Conservation (phyloP, 768 basidiomycete species). For the Amanita molliuscula region DNA sequence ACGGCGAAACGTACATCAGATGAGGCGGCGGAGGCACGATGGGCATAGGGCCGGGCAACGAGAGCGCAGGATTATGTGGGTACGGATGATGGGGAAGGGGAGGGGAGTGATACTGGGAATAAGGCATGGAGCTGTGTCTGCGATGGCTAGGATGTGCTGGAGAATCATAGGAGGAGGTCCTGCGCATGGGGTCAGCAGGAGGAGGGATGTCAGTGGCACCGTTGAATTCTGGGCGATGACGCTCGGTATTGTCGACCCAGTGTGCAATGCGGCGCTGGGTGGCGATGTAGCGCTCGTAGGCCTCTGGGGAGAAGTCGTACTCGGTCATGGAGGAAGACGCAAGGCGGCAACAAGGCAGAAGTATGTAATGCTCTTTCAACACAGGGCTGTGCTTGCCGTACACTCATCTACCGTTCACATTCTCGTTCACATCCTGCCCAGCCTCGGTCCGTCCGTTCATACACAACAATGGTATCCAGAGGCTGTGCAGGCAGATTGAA, state of each 20-base stretch:
- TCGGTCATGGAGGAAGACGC: constrained; percentile 33
- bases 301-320: constrained; percentile 52
- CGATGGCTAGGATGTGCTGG: constrained; percentile 4
- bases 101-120: constrained; percentile 5
- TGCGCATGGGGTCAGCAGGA: not conserved
- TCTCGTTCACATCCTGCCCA: constrained; percentile 3
- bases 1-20: constrained; percentile 1
- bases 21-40: not conserved
- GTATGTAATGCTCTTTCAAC: not conserved
- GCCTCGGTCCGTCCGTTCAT: constrained; percentile 11
- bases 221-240: constrained; percentile 20
- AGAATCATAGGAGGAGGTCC: not conserved
- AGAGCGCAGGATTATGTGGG: constrained; percentile 1
- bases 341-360: not conserved
- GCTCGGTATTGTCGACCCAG: constrained; percentile 41
- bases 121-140: constrained; percentile 4
- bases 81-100: not conserved
- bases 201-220: not conserved
- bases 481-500: constrained; percentile 1
- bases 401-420: not conserved
- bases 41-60: constrained; percentile 5
- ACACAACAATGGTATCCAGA: constrained; percentile 11
- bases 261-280: constrained; percentile 37
- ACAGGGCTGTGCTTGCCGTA: not conserved
- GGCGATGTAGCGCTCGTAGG: constrained; percentile 35